phyloP scores from a whole-genome alignment of 208 protist genomes.

The Acanthamoeba divionensis region DNA sequence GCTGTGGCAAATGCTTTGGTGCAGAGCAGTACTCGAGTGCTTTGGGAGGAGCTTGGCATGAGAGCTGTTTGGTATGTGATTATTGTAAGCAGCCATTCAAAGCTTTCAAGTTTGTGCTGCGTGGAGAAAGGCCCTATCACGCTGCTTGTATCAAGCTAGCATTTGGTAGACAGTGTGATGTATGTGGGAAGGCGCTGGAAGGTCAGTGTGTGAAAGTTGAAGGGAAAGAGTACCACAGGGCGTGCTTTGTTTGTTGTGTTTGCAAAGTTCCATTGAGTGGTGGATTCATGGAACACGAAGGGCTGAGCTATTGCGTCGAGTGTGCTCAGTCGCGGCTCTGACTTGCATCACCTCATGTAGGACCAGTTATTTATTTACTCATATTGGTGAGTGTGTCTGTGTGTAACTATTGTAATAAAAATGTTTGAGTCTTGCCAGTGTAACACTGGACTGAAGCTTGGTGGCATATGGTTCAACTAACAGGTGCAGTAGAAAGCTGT shows the following conservation, averaged over 20 bases:
- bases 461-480: no score
- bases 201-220: constrained; percentile 39
- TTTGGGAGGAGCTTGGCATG: neutral
- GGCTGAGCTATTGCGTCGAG: neutral
- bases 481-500: no score
- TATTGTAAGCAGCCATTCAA: neutral
- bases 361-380: no score
- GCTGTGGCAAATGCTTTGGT: neutral
- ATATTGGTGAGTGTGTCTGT: no score
- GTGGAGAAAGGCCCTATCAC: constrained; percentile 24
- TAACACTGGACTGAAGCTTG: no score
- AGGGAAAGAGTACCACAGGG: neutral
- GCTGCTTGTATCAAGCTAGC: neutral
- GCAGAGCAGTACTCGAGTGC: neutral
- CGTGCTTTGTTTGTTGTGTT: constrained; percentile 13
- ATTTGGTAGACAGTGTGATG: constrained; percentile 5
- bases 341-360: no score
- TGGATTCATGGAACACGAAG: neutral
- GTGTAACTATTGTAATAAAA: no score
- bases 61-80: neutral
- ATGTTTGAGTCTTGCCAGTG: no score
- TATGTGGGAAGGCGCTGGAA: constrained; percentile 3
- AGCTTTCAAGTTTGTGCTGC: constrained; percentile 15
- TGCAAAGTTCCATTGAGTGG: neutral
- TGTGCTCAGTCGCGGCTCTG: neutral